These are phyloP conservation scores for Cryptococcus wingfieldii DNA, from an alignment of 1,284 basidiomycete genomes.

Conservation along the genomic window DNA sequence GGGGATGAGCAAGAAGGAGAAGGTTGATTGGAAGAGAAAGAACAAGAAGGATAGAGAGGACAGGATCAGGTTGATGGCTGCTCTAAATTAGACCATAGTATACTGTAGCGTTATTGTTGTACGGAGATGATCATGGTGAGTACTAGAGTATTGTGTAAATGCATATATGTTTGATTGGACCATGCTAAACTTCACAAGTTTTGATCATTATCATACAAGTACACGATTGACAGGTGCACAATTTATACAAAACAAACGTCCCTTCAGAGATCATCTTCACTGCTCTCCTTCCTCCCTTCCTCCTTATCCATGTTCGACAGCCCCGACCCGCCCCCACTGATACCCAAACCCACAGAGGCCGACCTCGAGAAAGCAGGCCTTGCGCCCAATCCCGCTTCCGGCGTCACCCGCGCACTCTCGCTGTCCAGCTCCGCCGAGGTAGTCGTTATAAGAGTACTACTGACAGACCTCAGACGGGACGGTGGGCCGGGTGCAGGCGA, in stretches of 20 bases:
- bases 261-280: neutral
- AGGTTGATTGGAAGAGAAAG: constrained; percentile 39
- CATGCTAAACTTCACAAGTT: no score
- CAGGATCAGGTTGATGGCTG: constrained; percentile 27
- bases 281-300: neutral
- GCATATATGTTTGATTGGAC: no score
- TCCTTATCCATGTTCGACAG: neutral
- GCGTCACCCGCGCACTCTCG: neutral
- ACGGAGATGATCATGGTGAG: no score
- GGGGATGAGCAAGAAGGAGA: constrained; percentile 27
- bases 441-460: neutral
- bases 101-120: no score
- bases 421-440: neutral
- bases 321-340: neutral
- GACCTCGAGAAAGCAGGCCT: neutral
- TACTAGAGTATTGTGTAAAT: no score
- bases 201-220: no score
- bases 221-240: no score
- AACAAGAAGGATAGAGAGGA: constrained; percentile 40
- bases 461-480: neutral
- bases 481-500: neutral
- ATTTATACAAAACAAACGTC: no score
- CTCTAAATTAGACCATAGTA: constrained; percentile 14
- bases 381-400: neutral
- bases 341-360: neutral